These are phyloP conservation scores for Parastagonospora avenae DNA, from an alignment of 2,329 filamentous ascomycete genomes.

Conservation along the genomic window DNA sequence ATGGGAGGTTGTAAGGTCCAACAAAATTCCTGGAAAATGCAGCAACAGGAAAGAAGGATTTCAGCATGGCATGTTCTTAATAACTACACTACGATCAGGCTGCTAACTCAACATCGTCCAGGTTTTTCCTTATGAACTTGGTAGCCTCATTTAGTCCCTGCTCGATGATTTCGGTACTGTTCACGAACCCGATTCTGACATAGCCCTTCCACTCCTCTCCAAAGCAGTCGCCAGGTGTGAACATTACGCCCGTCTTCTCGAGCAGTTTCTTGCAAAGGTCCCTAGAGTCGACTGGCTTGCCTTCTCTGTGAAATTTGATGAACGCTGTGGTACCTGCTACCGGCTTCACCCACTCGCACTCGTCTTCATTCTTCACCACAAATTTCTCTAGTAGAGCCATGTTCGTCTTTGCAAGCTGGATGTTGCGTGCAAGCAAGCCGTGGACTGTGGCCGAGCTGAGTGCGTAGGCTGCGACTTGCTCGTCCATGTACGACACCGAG, in stretches of 20 bases:
- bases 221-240: constrained; percentile 79
- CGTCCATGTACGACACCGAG: constrained; percentile 81
- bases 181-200: constrained; percentile 78
- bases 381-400: constrained; percentile 69
- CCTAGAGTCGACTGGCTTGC: constrained; percentile 71
- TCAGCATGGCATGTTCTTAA: no score
- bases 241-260: constrained; percentile 71
- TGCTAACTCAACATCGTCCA: constrained; percentile 56
- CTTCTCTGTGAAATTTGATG: constrained; percentile 68
- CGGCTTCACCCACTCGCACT: constrained; percentile 74
- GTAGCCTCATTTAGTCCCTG: constrained; percentile 64
- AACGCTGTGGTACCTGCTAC: constrained; percentile 81
- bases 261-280: constrained; percentile 72
- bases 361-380: constrained; percentile 65
- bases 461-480: constrained; percentile 77
- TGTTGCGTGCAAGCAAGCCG: constrained; percentile 66
- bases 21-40: no score
- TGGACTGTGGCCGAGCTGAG: constrained; percentile 69
- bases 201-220: constrained; percentile 73
- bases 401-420: constrained; percentile 71
- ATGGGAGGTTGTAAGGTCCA: no score
- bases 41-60: not conserved
- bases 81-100: constrained; percentile 19
- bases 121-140: constrained; percentile 61
- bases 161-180: constrained; percentile 70